Conservation (phyloP, 768 basidiomycete genomes). For the Terana coerulea region DNA sequence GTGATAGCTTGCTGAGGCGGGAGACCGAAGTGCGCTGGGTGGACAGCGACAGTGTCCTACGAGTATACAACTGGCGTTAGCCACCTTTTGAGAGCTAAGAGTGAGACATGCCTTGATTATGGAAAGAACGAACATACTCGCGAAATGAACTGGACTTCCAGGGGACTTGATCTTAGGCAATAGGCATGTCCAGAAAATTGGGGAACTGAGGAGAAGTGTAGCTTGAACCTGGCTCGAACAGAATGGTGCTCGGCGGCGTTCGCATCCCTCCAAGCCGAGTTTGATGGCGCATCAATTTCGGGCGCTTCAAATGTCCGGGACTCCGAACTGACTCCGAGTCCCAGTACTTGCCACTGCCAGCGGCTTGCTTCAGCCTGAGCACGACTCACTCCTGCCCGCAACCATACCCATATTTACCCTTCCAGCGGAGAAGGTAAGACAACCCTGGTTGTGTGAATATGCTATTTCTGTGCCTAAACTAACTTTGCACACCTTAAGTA, state of each 20-base stretch:
- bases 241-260: neutral
- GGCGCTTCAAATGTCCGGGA: neutral
- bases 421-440: too few species aligned
- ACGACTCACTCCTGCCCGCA: too few species aligned
- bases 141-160: neutral
- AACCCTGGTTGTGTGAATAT: too few species aligned
- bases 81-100: neutral
- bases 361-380: too few species aligned
- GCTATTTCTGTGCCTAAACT: neutral
- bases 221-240: neutral
- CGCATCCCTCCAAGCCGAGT: neutral
- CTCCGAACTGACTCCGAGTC: too few species aligned
- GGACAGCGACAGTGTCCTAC: constrained; percentile 90
- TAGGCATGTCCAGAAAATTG: too few species aligned
- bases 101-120: constrained; percentile 14
- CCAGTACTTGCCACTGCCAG: too few species aligned
- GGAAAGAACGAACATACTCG: constrained; percentile 13
- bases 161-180: too few species aligned
- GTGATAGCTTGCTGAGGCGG: constrained; percentile 77
- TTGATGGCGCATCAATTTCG: neutral
- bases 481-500: neutral
- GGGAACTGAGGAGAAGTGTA: too few species aligned
- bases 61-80: neutral
- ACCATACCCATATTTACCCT: too few species aligned
- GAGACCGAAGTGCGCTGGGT: constrained; percentile 79